phyloP scores from a whole-genome alignment of 106 monocot genomes.

The Posidonia australis region DNA sequence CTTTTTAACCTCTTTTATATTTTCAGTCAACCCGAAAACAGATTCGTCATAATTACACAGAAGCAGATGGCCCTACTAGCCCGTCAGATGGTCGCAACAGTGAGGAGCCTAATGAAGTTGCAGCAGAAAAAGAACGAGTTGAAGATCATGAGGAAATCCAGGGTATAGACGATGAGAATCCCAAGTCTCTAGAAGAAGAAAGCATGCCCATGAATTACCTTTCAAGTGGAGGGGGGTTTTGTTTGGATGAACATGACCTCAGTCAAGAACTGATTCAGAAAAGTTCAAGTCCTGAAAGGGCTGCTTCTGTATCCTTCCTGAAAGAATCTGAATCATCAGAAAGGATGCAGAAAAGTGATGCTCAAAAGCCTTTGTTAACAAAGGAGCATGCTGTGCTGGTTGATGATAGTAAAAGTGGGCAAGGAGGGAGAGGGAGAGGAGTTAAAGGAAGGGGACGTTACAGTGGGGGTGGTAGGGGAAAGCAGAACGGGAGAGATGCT shows the following conservation, averaged over 20 bases:
- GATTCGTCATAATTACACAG: slow-evolving; percentile 43
- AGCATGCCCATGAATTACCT: slow-evolving; percentile 16
- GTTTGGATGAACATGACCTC: slow-evolving; percentile 20
- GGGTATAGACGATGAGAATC: background rate
- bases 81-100: background rate
- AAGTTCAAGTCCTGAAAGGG: background rate
- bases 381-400: no score
- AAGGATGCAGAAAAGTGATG: no score
- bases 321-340: no score
- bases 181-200: background rate
- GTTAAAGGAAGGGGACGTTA: no score
- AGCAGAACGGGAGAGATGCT: no score
- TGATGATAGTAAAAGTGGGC: no score
- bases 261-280: background rate
- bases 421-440: no score
- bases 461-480: no score
- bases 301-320: no score
- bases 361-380: no score
- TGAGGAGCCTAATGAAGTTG: background rate
- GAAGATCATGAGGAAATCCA: background rate
- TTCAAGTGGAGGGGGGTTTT: slow-evolving; percentile 31
- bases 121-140: slow-evolving; percentile 10
- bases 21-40: slow-evolving; percentile 44
- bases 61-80: slow-evolving; percentile 8
- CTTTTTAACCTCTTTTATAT: background rate